Evolutionary conservation across 371 early-diverging fungal species (phyloP), one percentile per base, ranked within the genome.

Genomic region (Actinomortierella wolfii): DNA sequence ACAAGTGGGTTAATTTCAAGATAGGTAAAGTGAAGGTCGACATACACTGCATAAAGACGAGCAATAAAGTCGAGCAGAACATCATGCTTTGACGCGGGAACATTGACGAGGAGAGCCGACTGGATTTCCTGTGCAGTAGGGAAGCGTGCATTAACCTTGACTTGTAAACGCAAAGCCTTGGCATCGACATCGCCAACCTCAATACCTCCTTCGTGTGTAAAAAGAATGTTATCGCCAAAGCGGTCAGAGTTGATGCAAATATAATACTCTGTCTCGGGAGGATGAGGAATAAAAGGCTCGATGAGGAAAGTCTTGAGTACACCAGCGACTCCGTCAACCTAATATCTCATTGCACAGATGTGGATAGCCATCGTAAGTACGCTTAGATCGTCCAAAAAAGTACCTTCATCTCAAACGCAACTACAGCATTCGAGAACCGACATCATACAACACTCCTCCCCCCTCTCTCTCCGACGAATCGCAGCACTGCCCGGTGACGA

Each of bases 1-100:
- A 97, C 97, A 57, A 97, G 83, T 28, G 97, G 97, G 81, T 97
- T 97, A 85, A 97, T 97, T 77, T 97, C 97, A 59, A 97, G 89
- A 78, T 97, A 97, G 41, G 97, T 95, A 73, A 96, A 97, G 78
- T 97, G 92, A 43, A 95, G 84, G 61, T 95, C 94, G 47, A 92
- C 86, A 77, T 94, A 97, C 60, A 96, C 94, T 50, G 92, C 82
- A 78, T 95, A 94, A 41, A 96, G 87, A 55, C 94, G 90, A 59
- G 83, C 83, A 61, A 96, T 88, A 74, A 97, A 97, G 25, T 92
- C 90, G 48, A 90, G 89, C 49, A 97, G 80, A 14, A 89, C 90
- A 61, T 90, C 91, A 52, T 83, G 88, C 76, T 96, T 89, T 64
- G 87, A 83, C 42, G 80, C 79, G 25, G 84, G 80, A 8, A 84